These are phyloP conservation scores for Corymbia calophylla DNA, from an alignment of 441 rosid species.

Conservation along the genomic window DNA sequence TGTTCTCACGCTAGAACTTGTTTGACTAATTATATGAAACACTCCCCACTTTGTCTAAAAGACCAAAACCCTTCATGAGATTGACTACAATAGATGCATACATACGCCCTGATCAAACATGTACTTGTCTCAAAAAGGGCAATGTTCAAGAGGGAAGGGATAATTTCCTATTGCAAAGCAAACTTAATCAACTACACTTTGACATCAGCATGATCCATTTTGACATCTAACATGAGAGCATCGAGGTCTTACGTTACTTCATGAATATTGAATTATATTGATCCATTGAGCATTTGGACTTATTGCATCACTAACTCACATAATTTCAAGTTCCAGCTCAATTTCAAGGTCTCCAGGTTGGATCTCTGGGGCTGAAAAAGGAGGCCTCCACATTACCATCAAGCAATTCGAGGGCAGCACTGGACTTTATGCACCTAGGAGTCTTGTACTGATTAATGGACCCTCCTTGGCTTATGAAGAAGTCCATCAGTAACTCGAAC, in stretches of 20 bases:
- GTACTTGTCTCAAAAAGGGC: background rate
- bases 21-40: background rate
- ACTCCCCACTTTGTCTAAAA: background rate
- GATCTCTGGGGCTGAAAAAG: conserved; percentile 76
- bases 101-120: background rate
- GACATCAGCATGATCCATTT: background rate
- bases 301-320: background rate
- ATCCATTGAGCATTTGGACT: background rate
- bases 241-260: background rate
- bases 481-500: conserved; percentile 73
- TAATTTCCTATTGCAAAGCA: background rate
- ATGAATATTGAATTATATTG: background rate
- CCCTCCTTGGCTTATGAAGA: conserved; percentile 69
- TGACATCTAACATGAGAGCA: background rate
- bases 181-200: background rate
- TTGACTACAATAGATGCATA: background rate
- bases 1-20: background rate
- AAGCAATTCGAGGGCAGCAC: conserved; percentile 46
- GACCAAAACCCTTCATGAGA: background rate
- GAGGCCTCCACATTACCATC: conserved; percentile 56
- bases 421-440: conserved; percentile 71
- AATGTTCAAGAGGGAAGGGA: background rate
- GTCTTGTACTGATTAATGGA: conserved; percentile 89
- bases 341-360: conserved; percentile 56
- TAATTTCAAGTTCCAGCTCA: background rate